These are phyloP conservation scores for Phialophora tarda DNA, from an alignment of 2,329 filamentous ascomycete genomes.

Conservation along the genomic window DNA sequence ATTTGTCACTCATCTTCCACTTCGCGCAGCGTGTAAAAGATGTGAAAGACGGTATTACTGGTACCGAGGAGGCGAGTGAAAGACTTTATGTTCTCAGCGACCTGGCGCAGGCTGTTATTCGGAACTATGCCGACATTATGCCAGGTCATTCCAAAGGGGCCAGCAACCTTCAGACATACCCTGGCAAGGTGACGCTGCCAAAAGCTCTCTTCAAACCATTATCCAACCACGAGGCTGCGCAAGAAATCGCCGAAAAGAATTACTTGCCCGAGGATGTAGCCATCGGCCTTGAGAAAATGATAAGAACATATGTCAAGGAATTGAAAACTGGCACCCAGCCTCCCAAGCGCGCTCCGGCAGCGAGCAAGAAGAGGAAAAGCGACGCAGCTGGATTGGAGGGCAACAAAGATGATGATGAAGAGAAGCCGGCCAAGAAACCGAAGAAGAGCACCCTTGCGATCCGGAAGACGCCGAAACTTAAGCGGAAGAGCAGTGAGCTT, in stretches of 20 bases:
- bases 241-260: constrained; percentile 83
- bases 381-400: constrained; percentile 42
- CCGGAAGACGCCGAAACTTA: constrained; percentile 37
- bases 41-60: constrained; percentile 77
- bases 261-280: constrained; percentile 79
- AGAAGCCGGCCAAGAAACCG: constrained; percentile 35
- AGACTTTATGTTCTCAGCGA: constrained; percentile 84
- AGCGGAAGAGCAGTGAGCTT: constrained; percentile 50
- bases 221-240: constrained; percentile 76
- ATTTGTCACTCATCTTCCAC: constrained; percentile 86
- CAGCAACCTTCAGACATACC: constrained; percentile 76
- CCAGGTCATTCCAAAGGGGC: constrained; percentile 66
- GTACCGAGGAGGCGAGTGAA: constrained; percentile 51
- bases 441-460: constrained; percentile 36
- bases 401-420: constrained; percentile 29
- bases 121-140: constrained; percentile 83
- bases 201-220: constrained; percentile 77
- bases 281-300: constrained; percentile 76
- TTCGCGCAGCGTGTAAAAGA: constrained; percentile 93
- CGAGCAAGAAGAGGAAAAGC: constrained; percentile 52
- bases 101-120: constrained; percentile 79
- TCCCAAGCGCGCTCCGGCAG: constrained; percentile 33
- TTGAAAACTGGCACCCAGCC: constrained; percentile 45
- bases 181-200: constrained; percentile 80
- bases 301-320: constrained; percentile 70